These are phyloP conservation scores for Pezicula neosporulosa DNA, from an alignment of 2,329 filamentous ascomycete genomes.

Conservation along the genomic window DNA sequence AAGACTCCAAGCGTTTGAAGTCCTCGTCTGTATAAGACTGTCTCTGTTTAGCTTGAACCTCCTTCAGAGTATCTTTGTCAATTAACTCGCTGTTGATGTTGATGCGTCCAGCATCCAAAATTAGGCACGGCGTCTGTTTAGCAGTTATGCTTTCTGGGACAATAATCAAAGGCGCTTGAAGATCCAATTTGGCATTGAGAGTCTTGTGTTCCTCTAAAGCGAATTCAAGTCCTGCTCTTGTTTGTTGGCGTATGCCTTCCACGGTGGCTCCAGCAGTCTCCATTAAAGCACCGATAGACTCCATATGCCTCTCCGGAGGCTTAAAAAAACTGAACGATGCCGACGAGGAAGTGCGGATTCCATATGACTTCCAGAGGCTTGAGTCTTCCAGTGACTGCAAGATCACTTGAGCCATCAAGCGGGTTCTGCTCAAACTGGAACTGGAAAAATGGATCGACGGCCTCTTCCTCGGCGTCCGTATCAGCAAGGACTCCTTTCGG, in stretches of 20 bases:
- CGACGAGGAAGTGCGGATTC: constrained; percentile 90
- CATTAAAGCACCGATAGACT: constrained; percentile 93
- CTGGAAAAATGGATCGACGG: constrained; percentile 81
- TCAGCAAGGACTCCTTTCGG: constrained; percentile 29
- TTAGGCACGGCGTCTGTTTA: constrained; percentile 79
- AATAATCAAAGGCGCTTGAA: constrained; percentile 94
- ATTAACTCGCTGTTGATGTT: constrained; percentile 93
- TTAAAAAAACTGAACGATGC: constrained; percentile 96
- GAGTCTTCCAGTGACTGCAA: constrained; percentile 83
- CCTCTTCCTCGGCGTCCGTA: constrained; percentile 32
- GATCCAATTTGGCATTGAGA: constrained; percentile 90
- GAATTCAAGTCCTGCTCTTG: constrained; percentile 91
- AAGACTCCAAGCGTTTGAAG: constrained; percentile 78
- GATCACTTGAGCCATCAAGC: constrained; percentile 86
- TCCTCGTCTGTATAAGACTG: constrained; percentile 87
- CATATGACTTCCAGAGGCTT: constrained; percentile 97
- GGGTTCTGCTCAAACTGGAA: constrained; percentile 94
- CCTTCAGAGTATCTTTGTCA: constrained; percentile 82
- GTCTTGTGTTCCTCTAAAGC: constrained; percentile 97
- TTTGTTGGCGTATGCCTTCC: constrained; percentile 91
- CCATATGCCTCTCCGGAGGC: constrained; percentile 95
- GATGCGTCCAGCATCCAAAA: constrained; percentile 93
- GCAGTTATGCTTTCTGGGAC: constrained; percentile 89
- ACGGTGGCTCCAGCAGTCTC: constrained; percentile 94
- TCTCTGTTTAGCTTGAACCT: constrained; percentile 87